Evolutionary conservation across 495 filamentous ascomycete species (phyloP).

Genomic region (Hypoxylon cercidicola): DNA sequence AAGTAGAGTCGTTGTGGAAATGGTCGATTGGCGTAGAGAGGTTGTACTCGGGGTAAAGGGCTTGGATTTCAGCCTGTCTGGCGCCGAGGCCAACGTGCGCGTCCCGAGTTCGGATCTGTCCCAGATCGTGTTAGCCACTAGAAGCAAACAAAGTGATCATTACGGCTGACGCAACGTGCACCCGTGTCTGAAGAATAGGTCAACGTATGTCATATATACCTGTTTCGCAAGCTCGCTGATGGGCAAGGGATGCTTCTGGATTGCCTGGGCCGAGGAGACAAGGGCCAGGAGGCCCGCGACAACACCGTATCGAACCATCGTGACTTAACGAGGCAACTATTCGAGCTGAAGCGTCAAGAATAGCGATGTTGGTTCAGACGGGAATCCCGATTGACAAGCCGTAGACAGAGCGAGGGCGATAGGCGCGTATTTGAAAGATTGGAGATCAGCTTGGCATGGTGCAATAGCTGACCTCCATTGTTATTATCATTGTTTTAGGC

Average conservation of each 20-base stretch:
- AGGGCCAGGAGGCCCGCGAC: slow-evolving; percentile 28
- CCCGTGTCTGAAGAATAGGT: background rate
- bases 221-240: slow-evolving; percentile 40
- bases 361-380: background rate
- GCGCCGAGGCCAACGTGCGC: slow-evolving; percentile 21
- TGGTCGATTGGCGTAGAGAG: slow-evolving; percentile 77
- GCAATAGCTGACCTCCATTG: slow-evolving; percentile 29
- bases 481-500: slow-evolving; percentile 37
- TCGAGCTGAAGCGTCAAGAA: background rate
- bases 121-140: slow-evolving; percentile 3
- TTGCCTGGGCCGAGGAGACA: slow-evolving; percentile 25
- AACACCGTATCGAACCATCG: slow-evolving; percentile 31
- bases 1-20: slow-evolving; percentile 75
- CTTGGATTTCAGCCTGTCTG: slow-evolving; percentile 51
- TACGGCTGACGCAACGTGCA: background rate
- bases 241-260: slow-evolving; percentile 36
- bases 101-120: slow-evolving; percentile 35
- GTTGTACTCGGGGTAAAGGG: slow-evolving; percentile 67
- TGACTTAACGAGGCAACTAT: slow-evolving; percentile 6
- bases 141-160: background rate
- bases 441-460: slow-evolving; percentile 33
- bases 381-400: slow-evolving; percentile 9
- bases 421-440: slow-evolving; percentile 25
- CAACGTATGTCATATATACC: slow-evolving; percentile 6
- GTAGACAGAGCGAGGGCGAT: slow-evolving; percentile 17